A percentile compares a stretch with the other conserved stretches of the same genome.
phyloP scores from a whole-genome alignment of 305 asterid genomes.

The Fraxinus baroniana region DNA sequence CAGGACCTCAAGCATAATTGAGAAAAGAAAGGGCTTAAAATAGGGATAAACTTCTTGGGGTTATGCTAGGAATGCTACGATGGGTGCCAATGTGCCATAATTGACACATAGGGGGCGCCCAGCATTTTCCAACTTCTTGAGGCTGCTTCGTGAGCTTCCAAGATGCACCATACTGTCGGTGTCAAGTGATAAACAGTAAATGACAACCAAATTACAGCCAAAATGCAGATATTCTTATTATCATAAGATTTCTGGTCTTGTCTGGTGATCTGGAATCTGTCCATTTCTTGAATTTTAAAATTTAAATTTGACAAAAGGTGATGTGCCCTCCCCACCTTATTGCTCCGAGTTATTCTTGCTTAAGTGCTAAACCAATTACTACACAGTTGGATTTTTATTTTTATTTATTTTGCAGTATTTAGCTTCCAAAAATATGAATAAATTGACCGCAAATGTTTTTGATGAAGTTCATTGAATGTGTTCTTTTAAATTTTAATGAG shows the following conservation, averaged over 20 bases:
- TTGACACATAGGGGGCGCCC: no score
- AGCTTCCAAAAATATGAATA: neutral
- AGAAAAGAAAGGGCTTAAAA: no score
- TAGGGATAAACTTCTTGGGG: no score
- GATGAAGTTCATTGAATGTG: neutral
- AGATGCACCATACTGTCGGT: conserved; percentile 53
- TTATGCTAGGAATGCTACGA: no score
- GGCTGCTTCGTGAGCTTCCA: conserved; percentile 19
- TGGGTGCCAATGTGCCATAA: no score
- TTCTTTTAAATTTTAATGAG: neutral
- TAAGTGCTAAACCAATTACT: neutral
- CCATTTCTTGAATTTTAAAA: neutral
- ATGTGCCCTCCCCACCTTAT: conserved; percentile 2
- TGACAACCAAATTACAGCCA: conserved; percentile 49
- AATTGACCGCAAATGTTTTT: neutral
- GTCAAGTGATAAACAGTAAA: conserved; percentile 35
- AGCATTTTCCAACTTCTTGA: neutral
- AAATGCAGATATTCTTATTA: neutral
- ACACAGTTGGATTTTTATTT: neutral
- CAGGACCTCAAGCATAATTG: no score
- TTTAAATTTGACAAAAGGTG: conserved; percentile 20
- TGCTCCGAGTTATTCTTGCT: neutral
- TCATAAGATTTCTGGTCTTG: conserved; percentile 30
- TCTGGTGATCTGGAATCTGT: conserved; percentile 35
- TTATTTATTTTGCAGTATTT: neutral